phyloP scores from a whole-genome alignment of 1,139 yeast species.

The Geotrichum reessii region DNA sequence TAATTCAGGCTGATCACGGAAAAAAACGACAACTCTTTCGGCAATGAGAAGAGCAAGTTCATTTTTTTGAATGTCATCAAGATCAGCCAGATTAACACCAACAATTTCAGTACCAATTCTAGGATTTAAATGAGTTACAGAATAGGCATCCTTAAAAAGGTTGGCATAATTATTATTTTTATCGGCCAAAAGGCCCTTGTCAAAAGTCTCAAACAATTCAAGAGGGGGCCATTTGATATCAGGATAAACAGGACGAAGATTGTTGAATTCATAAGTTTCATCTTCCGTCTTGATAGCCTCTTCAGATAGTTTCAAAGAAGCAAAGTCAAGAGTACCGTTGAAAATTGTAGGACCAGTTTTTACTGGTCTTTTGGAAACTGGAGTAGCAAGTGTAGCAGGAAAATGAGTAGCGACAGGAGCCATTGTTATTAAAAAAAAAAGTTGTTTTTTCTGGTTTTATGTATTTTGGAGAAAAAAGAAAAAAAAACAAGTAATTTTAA shows the following conservation, averaged over 20 bases:
- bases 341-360: background rate
- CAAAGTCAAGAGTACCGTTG: slow-evolving; percentile 2
- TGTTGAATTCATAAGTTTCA: slow-evolving; percentile 2
- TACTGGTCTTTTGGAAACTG: background rate
- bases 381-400: background rate
- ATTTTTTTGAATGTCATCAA: slow-evolving; percentile 47
- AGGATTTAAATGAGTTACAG: slow-evolving; percentile 46
- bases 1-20: slow-evolving; percentile 54
- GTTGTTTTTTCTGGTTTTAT: background rate
- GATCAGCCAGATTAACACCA: slow-evolving; percentile 48
- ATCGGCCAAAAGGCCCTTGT: slow-evolving; percentile 19
- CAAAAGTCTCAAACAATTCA: slow-evolving; percentile 22
- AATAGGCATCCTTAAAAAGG: slow-evolving; percentile 44
- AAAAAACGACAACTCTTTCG: slow-evolving; percentile 63
- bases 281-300: slow-evolving; percentile 1
- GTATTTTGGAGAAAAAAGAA: background rate
- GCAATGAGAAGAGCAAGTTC: slow-evolving; percentile 62
- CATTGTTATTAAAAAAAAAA: background rate
- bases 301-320: background rate
- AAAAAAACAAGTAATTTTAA: background rate
- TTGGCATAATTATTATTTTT: slow-evolving; percentile 38
- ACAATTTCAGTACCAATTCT: slow-evolving; percentile 60
- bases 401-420: slow-evolving; percentile 12
- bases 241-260: slow-evolving; percentile 32
- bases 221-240: slow-evolving; percentile 30